A percentile compares a stretch with the other conserved stretches of the same genome.
phyloP scores from a whole-genome alignment of 164 flowering plant species.

The Euptelea pleiosperma region DNA sequence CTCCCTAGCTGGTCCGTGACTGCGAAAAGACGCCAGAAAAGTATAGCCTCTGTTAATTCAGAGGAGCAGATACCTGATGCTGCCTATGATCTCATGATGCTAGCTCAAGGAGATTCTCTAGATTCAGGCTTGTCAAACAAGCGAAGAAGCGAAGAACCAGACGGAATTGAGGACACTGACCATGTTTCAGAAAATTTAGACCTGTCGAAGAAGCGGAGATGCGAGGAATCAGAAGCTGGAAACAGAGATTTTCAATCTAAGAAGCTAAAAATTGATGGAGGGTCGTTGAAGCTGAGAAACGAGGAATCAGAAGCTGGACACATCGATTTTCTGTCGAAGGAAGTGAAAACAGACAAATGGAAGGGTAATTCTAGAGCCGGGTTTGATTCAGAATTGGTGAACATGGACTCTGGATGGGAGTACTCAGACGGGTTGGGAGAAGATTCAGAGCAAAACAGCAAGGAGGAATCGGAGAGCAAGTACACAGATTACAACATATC shows the following conservation, averaged over 20 bases:
- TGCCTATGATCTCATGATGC: constrained; percentile 17
- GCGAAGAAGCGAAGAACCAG: background rate
- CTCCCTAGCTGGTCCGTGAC: constrained; percentile 39
- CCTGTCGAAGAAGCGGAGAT: background rate
- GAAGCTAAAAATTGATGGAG: constrained; percentile 8
- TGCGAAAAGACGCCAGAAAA: constrained; percentile 34
- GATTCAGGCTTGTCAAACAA: background rate
- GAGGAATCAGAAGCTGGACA: background rate
- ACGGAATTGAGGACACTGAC: background rate
- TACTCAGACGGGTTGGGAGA: too few relatives aligned
- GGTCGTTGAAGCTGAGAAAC: background rate
- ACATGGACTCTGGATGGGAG: too few relatives aligned
- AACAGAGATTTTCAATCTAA: background rate
- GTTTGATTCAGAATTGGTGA: background rate
- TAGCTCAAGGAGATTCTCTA: constrained; percentile 7
- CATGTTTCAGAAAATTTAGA: background rate
- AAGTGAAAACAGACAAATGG: background rate
- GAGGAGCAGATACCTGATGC: background rate
- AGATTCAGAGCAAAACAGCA: too few relatives aligned
- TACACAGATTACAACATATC: too few relatives aligned
- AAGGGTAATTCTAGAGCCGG: background rate
- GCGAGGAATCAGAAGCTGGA: background rate
- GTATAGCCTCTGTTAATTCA: background rate
- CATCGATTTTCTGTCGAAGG: background rate
- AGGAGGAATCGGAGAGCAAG: too few relatives aligned